These are phyloP conservation scores for Diaporthe australafricana DNA, from an alignment of 2,329 filamentous ascomycete species.

Conservation along the genomic window DNA sequence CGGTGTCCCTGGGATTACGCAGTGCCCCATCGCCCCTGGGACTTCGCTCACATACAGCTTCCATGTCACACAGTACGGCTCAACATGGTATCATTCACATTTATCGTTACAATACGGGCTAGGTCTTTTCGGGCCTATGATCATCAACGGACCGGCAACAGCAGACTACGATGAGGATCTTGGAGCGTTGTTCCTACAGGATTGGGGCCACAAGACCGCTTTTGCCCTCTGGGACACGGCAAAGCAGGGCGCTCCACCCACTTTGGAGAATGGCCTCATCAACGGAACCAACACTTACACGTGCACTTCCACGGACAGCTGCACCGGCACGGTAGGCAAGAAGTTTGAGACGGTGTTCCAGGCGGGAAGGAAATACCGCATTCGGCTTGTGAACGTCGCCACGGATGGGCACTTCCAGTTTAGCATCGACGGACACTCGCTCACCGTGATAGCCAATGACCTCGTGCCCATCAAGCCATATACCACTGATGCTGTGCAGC, in stretches of 20 bases:
- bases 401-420: slow-evolving; percentile 60
- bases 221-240: slow-evolving; percentile 40
- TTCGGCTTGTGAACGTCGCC: slow-evolving; percentile 61
- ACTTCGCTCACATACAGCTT: slow-evolving; percentile 48
- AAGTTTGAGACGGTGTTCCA: slow-evolving; percentile 45
- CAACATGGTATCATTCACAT: slow-evolving; percentile 53
- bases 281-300: slow-evolving; percentile 40
- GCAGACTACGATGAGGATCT: slow-evolving; percentile 62
- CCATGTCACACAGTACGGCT: slow-evolving; percentile 49
- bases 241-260: slow-evolving; percentile 33
- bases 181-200: slow-evolving; percentile 59
- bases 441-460: slow-evolving; percentile 69
- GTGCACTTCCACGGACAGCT: slow-evolving; percentile 29
- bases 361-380: slow-evolving; percentile 55
- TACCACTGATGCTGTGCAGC: slow-evolving; percentile 55
- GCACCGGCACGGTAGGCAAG: slow-evolving; percentile 40
- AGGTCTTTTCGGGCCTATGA: slow-evolving; percentile 60
- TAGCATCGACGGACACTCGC: slow-evolving; percentile 65
- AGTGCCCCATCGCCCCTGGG: slow-evolving; percentile 55
- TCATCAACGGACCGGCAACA: slow-evolving; percentile 58
- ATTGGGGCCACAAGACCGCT: slow-evolving; percentile 57
- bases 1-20: slow-evolving; percentile 54
- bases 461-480: slow-evolving; percentile 69
- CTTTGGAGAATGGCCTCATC: slow-evolving; percentile 41
- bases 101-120: slow-evolving; percentile 50